A percentile compares a stretch with the other conserved stretches of the same genome.
These are phyloP conservation scores for Teratosphaeria nubilosa DNA, from an alignment of 2,329 filamentous ascomycete species.

Conservation along the genomic window DNA sequence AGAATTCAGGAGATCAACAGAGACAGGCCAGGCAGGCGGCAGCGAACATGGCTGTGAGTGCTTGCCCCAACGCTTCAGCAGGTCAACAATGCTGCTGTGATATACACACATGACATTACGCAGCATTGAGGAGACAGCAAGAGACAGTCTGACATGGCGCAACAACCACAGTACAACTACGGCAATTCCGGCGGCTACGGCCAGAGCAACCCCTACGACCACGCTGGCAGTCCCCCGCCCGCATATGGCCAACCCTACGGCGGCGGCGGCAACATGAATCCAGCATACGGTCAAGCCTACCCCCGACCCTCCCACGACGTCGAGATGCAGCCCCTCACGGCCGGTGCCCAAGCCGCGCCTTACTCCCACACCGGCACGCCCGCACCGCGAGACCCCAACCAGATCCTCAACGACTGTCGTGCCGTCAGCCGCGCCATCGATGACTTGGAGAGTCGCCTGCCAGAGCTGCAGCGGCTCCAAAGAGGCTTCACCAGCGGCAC, in stretches of 20 bases:
- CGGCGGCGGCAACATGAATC: constrained; percentile 9
- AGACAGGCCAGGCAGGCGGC: neutral
- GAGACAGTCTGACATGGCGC: constrained; percentile 5
- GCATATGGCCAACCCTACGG: constrained; percentile 16
- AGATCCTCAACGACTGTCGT: constrained; percentile 74
- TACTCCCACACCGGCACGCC: constrained; percentile 17
- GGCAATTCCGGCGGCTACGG: constrained; percentile 39
- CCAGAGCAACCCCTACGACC: constrained; percentile 46
- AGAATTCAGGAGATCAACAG: neutral
- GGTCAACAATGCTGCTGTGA: neutral
- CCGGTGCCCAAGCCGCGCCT: constrained; percentile 32
- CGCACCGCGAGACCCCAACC: constrained; percentile 50
- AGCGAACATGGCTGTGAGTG: constrained; percentile 5
- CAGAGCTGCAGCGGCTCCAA: constrained; percentile 61
- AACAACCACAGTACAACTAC: constrained; percentile 16
- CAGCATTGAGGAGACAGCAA: neutral
- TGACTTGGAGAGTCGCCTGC: constrained; percentile 61
- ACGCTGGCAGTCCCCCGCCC: constrained; percentile 21
- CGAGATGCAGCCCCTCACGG: constrained; percentile 57
- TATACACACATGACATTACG: neutral
- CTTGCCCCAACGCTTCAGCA: constrained; percentile 1
- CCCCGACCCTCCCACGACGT: constrained; percentile 37
- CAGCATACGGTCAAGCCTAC: constrained; percentile 3
- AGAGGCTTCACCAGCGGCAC: constrained; percentile 61
- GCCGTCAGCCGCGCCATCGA: constrained; percentile 70